Percentiles rank a stretch among this genome's conserved stretches.
Evolutionary conservation across 768 basidiomycete genomes (phyloP).

Genomic region (Calocera viscosa): DNA sequence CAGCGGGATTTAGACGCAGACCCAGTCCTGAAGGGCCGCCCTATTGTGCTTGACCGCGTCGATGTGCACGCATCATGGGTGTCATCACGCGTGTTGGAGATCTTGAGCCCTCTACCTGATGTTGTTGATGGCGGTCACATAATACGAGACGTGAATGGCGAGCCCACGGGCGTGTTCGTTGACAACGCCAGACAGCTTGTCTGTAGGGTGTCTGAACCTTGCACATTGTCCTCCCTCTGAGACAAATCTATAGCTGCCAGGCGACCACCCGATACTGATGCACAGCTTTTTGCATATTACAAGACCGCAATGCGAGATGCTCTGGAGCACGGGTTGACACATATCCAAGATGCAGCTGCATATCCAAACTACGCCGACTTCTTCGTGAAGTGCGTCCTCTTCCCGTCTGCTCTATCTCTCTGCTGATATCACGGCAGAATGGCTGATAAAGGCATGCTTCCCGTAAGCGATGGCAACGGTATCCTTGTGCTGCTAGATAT

Average conservation of each 20-base stretch:
- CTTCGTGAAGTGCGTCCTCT: slow-evolving; percentile 43
- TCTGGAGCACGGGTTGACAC: slow-evolving; percentile 67
- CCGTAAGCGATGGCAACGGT: slow-evolving; percentile 35
- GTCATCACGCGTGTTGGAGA: slow-evolving; percentile 51
- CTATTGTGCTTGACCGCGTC: slow-evolving; percentile 61
- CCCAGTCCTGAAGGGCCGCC: slow-evolving; percentile 50
- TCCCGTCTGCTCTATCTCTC: background rate
- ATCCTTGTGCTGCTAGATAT: background rate
- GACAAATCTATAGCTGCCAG: slow-evolving; percentile 23
- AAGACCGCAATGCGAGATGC: slow-evolving; percentile 54
- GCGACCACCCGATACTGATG: slow-evolving; percentile 47
- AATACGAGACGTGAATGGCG: slow-evolving; percentile 46
- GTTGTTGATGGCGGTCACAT: slow-evolving; percentile 65
- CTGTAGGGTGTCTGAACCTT: slow-evolving; percentile 13
- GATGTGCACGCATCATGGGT: slow-evolving; percentile 86
- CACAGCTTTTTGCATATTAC: slow-evolving; percentile 48
- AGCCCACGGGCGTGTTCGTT: slow-evolving; percentile 68
- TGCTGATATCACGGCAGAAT: slow-evolving; percentile 34
- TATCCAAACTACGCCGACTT: slow-evolving; percentile 43
- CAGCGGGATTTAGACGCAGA: slow-evolving; percentile 66
- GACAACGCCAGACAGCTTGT: slow-evolving; percentile 81
- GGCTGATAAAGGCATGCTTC: slow-evolving; percentile 54
- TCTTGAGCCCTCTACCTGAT: slow-evolving; percentile 45
- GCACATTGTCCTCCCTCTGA: background rate
- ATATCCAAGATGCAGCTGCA: slow-evolving; percentile 70